These are phyloP conservation scores for Debaryomyces sp. DNA, from an alignment of 1,139 yeast genomes.

Conservation along the genomic window DNA sequence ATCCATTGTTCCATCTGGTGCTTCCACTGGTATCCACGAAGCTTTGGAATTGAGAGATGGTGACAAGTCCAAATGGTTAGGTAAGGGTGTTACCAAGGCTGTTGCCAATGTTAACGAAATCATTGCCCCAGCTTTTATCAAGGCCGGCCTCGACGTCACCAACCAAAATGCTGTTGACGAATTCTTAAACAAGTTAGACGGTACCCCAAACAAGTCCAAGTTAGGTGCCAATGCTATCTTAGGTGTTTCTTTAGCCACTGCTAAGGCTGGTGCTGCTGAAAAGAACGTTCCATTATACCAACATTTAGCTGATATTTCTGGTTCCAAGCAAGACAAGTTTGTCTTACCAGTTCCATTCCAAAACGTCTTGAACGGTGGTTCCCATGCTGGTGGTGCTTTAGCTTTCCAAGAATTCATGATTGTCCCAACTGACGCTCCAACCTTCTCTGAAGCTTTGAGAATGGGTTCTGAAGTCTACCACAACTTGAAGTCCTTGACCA, in stretches of 20 bases:
- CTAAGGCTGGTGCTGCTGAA: constrained; percentile 89
- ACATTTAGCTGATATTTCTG: constrained; percentile 70
- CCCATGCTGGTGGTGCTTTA: constrained; percentile 95
- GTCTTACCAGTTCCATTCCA: constrained; percentile 91
- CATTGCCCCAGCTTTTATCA: constrained; percentile 79
- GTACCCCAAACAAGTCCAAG: constrained; percentile 85
- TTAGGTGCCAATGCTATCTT: constrained; percentile 89
- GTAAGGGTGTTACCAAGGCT: constrained; percentile 89
- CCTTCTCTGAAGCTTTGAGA: constrained; percentile 87
- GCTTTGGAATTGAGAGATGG: constrained; percentile 90
- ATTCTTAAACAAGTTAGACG: constrained; percentile 72
- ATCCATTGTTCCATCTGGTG: constrained; percentile 90
- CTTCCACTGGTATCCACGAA: constrained; percentile 88
- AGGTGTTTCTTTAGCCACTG: constrained; percentile 85
- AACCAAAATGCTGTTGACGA: constrained; percentile 76
- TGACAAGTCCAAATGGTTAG: constrained; percentile 85
- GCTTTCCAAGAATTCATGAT: constrained; percentile 97
- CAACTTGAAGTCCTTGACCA: constrained; percentile 79
- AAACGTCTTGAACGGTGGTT: constrained; percentile 94
- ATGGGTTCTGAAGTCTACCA: constrained; percentile 93
- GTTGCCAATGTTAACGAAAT: constrained; percentile 80
- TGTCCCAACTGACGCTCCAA: constrained; percentile 79
- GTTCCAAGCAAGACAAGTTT: constrained; percentile 59
- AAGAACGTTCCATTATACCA: constrained; percentile 78
- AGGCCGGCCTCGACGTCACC: constrained; percentile 66